Base-by-base conservation (phyloP, 495 filamentous ascomycete species). In the Lophiostoma macrostomum region DNA sequence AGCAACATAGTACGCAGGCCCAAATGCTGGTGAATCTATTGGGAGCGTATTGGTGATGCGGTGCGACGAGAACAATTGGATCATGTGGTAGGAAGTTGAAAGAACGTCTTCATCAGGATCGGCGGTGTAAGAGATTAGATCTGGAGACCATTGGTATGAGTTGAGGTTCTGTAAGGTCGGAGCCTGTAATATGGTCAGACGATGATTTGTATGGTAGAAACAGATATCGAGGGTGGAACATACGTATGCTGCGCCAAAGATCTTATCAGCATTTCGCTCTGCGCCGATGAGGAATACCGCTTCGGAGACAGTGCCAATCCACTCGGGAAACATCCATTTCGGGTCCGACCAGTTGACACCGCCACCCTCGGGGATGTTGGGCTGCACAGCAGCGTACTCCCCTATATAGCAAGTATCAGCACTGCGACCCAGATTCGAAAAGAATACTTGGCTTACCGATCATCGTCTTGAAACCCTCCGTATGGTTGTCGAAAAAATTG, bases 221-320 rank as follows among this genome's bases (percentile, higher is more conserved):
- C n/a, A n/a, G n/a, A n/a, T n/a, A n/a, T n/a, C n/a, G n/a, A n/a
- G n/a, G 6, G 23, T 27, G 34, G 24, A 38, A 22, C 35, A 27
- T 25, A 43, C 55, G 43, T 67, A 67, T 22, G 64, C 49, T 5
- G 66, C 61, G 0, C 62, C 64, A 27, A 64, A 35, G 64, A 78
- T 69, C 39, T 71, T 72, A 42, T 85, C 77, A 4, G 76, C 73
- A 64, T 88, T 87, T 19, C 82, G 73, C 68, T 89, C 85, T 34
- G 80, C 74, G 22, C 81, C 83, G 29, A 89, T 74, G 55, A 85
- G 74, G 54, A 79, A 85, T 23, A 87, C 76, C 1, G 82, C 83
- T 58, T 90, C 84, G 20, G 71, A 75, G 31, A 86, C 79, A 34
- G 75, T 74, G 31, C 78, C 80, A 48, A 74, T 76, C 80, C 79